A percentile compares a stretch with the other conserved stretches of the same genome.
These are phyloP conservation scores for Pestalotiopsis sp. DNA, from an alignment of 2,329 filamentous ascomycete genomes.

Conservation along the genomic window DNA sequence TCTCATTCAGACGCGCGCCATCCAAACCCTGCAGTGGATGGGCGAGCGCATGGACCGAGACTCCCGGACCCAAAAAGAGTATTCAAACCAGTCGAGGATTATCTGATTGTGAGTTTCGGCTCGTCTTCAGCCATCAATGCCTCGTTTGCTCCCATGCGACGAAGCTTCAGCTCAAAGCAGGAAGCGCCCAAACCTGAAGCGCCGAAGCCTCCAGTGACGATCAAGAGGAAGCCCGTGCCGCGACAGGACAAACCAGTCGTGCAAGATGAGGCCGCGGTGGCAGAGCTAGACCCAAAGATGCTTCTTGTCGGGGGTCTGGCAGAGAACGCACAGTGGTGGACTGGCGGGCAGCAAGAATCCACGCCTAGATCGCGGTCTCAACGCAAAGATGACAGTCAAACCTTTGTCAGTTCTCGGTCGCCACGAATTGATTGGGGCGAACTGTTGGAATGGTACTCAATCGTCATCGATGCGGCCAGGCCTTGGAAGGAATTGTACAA, in stretches of 20 bases:
- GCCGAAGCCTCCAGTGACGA: constrained; percentile 29
- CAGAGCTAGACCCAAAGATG: constrained; percentile 74
- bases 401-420: constrained; percentile 58
- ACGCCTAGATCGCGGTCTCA: constrained; percentile 35
- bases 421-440: constrained; percentile 77
- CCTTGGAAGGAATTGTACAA: constrained; percentile 66
- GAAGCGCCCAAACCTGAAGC: background rate
- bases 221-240: constrained; percentile 31
- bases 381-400: constrained; percentile 33
- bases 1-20: constrained; percentile 42
- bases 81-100: constrained; percentile 79
- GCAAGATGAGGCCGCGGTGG: constrained; percentile 44
- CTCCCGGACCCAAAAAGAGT: constrained; percentile 55
- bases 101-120: constrained; percentile 70
- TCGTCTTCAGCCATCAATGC: constrained; percentile 74
- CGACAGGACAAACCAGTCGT: constrained; percentile 32
- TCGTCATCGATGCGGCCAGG: constrained; percentile 67
- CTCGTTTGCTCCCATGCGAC: constrained; percentile 67
- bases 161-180: constrained; percentile 24
- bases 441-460: constrained; percentile 74
- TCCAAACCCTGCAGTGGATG: constrained; percentile 21
- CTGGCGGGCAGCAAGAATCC: constrained; percentile 55
- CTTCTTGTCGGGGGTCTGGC: constrained; percentile 74
- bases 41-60: background rate
- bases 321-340: constrained; percentile 85